Percentiles rank a stretch among this genome's conserved stretches.
Conservation (phyloP, 2,329 filamentous ascomycete genomes). For the Mycosphaerella sp. region DNA sequence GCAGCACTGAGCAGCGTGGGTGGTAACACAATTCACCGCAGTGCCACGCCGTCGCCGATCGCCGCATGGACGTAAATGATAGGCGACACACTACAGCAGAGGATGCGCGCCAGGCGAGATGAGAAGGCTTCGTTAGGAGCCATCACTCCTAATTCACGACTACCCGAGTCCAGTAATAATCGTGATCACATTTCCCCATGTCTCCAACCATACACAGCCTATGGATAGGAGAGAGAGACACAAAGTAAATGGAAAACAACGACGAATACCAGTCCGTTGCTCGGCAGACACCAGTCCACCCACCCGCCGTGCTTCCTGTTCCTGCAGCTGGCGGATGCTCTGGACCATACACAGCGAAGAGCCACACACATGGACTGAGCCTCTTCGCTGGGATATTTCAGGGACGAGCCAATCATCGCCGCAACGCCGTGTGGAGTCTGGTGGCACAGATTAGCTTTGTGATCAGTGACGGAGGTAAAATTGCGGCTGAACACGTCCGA, state of each 20-base stretch:
- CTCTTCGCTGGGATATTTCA: conserved; percentile 13
- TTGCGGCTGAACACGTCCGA: conserved; percentile 16
- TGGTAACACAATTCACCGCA: conserved; percentile 8
- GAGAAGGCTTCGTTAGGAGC: not conserved
- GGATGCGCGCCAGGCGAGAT: conserved; percentile 6
- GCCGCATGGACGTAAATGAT: conserved; percentile 8
- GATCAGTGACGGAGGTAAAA: conserved; percentile 14
- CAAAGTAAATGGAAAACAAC: too few species aligned
- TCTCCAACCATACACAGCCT: too few species aligned
- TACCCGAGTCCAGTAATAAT: too few species aligned
- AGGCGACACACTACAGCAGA: conserved; percentile 1
- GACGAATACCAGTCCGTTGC: conserved; percentile 11
- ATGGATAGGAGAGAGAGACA: too few species aligned
- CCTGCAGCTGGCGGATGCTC: conserved; percentile 11
- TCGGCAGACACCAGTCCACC: not conserved
- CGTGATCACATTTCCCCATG: too few species aligned
- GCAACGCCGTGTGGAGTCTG: not conserved
- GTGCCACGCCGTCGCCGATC: conserved; percentile 4
- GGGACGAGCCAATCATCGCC: conserved; percentile 17
- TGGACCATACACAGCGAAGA: not conserved
- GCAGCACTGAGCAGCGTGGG: conserved; percentile 1
- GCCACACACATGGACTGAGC: conserved; percentile 8
- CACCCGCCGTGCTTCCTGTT: conserved; percentile 7
- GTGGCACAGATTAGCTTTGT: conserved; percentile 17
- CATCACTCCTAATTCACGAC: too few species aligned